Evolutionary conservation across 257 asterid species (phyloP).

Genomic region (Primulina eburnea): DNA sequence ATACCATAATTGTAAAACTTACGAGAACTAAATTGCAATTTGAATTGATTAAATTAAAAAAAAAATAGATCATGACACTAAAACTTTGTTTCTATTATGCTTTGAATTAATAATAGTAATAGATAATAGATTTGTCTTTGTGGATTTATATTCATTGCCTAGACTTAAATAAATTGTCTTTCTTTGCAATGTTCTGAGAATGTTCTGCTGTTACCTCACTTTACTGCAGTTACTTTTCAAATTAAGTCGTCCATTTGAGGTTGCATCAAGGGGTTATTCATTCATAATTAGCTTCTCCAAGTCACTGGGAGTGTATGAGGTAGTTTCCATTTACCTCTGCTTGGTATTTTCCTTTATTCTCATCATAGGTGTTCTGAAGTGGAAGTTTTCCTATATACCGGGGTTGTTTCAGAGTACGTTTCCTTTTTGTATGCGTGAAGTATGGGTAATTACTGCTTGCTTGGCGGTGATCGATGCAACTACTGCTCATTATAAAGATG

Average conservation of each 20-base stretch:
- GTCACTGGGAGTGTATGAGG: constrained; percentile 82
- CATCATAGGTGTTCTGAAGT: constrained; percentile 22
- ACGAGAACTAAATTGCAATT: too few relatives aligned
- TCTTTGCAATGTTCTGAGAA: constrained; percentile 25
- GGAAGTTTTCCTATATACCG: constrained; percentile 24
- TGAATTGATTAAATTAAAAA: too few relatives aligned
- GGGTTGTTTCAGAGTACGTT: constrained; percentile 52
- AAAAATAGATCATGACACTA: too few relatives aligned
- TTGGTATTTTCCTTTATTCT: constrained; percentile 21
- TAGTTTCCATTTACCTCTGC: constrained; percentile 33
- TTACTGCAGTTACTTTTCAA: constrained; percentile 74
- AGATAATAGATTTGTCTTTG: background rate
- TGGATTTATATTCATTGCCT: background rate
- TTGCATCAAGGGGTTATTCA: constrained; percentile 95
- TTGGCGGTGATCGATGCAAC: constrained; percentile 72
- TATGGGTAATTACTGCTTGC: constrained; percentile 95
- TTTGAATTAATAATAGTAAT: too few relatives aligned
- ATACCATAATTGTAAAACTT: too few relatives aligned
- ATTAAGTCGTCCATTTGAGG: constrained; percentile 92
- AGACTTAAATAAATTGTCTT: constrained; percentile 21
- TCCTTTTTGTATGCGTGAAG: constrained; percentile 98
- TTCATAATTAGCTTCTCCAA: constrained; percentile 94
- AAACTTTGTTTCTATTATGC: too few relatives aligned
- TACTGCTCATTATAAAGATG: constrained; percentile 70
- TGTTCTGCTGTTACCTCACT: constrained; percentile 28